Evolutionary conservation across 2,329 filamentous ascomycete genomes (phyloP).

Genomic region (Stachybotrys chlorohalonatus): DNA sequence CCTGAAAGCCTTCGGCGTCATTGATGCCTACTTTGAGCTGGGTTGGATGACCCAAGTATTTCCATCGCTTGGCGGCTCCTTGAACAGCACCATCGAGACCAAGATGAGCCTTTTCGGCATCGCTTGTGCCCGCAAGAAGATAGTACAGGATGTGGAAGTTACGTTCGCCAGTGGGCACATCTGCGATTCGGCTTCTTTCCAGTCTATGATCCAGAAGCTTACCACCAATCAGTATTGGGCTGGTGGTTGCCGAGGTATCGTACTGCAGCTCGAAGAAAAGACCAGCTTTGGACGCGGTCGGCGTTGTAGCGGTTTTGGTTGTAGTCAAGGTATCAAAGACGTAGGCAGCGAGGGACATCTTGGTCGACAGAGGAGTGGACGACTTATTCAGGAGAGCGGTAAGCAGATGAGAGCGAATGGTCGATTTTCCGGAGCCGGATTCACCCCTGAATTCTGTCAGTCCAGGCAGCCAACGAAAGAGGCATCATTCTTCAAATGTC

Average conservation of each 20-base stretch:
- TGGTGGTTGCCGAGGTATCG: conserved; percentile 76
- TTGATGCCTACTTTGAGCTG: conserved; percentile 97
- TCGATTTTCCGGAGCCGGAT: conserved; percentile 93
- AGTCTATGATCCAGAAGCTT: conserved; percentile 91
- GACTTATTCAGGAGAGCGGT: conserved; percentile 81
- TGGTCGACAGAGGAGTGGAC: conserved; percentile 85
- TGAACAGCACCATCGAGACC: conserved; percentile 47
- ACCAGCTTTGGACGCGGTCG: conserved; percentile 90
- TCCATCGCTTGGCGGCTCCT: conserved; percentile 70
- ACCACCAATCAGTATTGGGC: conserved; percentile 82
- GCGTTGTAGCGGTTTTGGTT: conserved; percentile 92
- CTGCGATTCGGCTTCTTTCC: conserved; percentile 82
- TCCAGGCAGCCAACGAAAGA: background rate
- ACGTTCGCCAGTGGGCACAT: conserved; percentile 89
- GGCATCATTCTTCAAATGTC: background rate
- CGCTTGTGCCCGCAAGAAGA: conserved; percentile 81
- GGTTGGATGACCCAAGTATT: conserved; percentile 90
- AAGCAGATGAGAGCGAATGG: conserved; percentile 79
- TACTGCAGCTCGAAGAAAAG: conserved; percentile 96
- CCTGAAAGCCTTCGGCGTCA: conserved; percentile 87
- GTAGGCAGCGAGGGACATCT: conserved; percentile 87
- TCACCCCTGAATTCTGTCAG: conserved; percentile 58
- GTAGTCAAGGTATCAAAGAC: conserved; percentile 95
- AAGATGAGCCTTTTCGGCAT: conserved; percentile 82
- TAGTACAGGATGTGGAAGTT: conserved; percentile 98